These are phyloP conservation scores for Mycena olivaceomarginata DNA, from an alignment of 768 basidiomycete species.

Conservation along the genomic window DNA sequence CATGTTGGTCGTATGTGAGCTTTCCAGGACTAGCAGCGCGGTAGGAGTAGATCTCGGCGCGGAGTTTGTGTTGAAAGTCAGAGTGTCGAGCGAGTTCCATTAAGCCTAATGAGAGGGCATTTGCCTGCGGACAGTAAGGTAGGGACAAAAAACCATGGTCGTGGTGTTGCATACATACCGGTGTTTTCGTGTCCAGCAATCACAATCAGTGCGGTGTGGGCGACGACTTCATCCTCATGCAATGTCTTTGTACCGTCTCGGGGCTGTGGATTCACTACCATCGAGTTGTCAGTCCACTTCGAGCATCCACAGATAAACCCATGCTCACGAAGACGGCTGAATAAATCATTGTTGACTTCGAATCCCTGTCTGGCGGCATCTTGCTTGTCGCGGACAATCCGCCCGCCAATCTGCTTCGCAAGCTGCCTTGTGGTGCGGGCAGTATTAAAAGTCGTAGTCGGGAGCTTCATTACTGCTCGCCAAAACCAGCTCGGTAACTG, in stretches of 20 bases:
- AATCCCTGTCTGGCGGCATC: constrained; percentile 4
- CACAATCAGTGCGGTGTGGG: constrained; percentile 24
- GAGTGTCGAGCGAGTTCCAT: constrained; percentile 28
- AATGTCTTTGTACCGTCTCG: constrained; percentile 26
- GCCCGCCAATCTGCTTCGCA: background rate
- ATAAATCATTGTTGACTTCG: constrained; percentile 18
- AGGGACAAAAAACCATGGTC: background rate
- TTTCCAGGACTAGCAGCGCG: background rate
- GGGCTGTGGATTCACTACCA: background rate
- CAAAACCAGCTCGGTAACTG: constrained; percentile 8
- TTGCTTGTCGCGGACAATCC: constrained; percentile 20
- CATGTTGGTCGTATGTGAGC: constrained; percentile 15
- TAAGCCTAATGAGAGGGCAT: background rate
- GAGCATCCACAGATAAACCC: background rate
- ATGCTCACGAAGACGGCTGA: constrained; percentile 8
- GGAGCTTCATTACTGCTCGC: constrained; percentile 6
- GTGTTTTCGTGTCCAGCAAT: constrained; percentile 39
- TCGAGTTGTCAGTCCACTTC: background rate
- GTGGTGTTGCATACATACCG: background rate
- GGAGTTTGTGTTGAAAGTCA: constrained; percentile 24
- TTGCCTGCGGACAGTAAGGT: background rate
- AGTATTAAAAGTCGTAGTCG: constrained; percentile 1
- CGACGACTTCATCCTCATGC: constrained; percentile 7
- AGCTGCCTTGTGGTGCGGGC: background rate
- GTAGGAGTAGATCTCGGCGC: constrained; percentile 19